These are phyloP conservation scores for Sarcocystis neurona DNA, from an alignment of 169 alveolate species.

Conservation along the genomic window DNA sequence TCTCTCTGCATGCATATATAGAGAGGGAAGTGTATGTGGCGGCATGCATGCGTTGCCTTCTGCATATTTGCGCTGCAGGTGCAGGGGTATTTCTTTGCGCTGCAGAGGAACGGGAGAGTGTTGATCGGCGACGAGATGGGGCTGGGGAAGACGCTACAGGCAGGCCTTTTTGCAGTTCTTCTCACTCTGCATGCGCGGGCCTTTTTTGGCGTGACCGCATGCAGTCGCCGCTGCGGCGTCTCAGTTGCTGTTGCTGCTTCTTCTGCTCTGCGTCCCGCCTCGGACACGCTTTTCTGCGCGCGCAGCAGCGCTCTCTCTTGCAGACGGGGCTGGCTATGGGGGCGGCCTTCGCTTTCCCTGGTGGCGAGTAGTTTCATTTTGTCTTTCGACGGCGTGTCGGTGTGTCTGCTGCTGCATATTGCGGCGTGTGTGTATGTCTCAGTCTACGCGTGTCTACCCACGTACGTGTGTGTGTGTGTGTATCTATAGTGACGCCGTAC, in stretches of 20 bases:
- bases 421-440: too few species aligned
- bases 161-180: neutral
- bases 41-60: constrained; percentile 49
- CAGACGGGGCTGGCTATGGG: too few species aligned
- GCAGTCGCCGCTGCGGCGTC: neutral
- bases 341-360: too few species aligned
- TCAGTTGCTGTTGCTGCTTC: neutral
- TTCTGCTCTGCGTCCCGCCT: neutral
- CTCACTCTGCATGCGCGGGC: neutral
- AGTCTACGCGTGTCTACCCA: too few species aligned
- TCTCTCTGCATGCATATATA: neutral
- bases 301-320: neutral
- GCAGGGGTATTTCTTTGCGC: constrained; percentile 92
- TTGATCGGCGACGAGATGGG: constrained; percentile 98
- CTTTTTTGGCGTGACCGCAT: neutral
- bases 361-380: too few species aligned
- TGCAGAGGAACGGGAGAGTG: constrained; percentile 89
- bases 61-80: constrained; percentile 81
- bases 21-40: neutral
- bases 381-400: too few species aligned
- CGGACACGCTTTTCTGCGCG: neutral
- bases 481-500: too few species aligned
- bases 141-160: constrained; percentile 97
- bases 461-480: too few species aligned
- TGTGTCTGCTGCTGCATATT: too few species aligned